Evolutionary conservation across 768 basidiomycete genomes (phyloP).

Genomic region (Candolleomyces efflorescens): DNA sequence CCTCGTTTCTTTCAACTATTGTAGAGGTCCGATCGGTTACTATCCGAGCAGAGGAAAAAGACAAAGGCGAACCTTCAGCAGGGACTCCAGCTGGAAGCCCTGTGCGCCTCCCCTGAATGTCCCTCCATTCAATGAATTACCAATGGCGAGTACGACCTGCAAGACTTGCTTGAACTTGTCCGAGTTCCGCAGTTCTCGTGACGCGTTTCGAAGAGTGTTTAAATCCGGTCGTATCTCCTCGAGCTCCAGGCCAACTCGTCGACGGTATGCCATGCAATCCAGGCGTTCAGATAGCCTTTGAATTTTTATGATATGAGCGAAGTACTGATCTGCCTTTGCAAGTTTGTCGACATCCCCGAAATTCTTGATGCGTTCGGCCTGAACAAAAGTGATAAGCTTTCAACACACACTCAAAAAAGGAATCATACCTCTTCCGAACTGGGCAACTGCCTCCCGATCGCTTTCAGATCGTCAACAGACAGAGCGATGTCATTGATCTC

Average conservation of each 20-base stretch:
- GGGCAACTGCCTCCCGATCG: constrained; percentile 71
- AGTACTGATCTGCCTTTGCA: constrained; percentile 82
- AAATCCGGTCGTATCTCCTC: constrained; percentile 84
- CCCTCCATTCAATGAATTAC: constrained; percentile 79
- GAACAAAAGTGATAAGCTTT: neutral
- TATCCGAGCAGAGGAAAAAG: neutral
- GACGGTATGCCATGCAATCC: constrained; percentile 80
- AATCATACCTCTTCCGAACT: constrained; percentile 69
- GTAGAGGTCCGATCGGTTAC: neutral
- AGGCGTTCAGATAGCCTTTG: constrained; percentile 71
- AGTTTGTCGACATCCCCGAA: constrained; percentile 72
- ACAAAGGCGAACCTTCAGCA: constrained; percentile 60
- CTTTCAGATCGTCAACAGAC: constrained; percentile 70
- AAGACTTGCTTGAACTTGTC: constrained; percentile 64
- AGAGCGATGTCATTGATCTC: constrained; percentile 66
- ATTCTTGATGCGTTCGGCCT: constrained; percentile 63
- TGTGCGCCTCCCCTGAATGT: constrained; percentile 79
- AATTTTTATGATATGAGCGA: constrained; percentile 70
- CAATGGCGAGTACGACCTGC: constrained; percentile 70
- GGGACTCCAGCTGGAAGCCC: constrained; percentile 80
- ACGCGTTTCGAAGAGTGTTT: constrained; percentile 65
- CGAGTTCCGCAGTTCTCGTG: constrained; percentile 62
- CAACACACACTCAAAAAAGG: constrained; percentile 1
- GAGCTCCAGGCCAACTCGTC: constrained; percentile 76
- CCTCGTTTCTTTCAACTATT: constrained; percentile 78